Base-by-base conservation (phyloP, 495 filamentous ascomycete species). In the Penicillium verhagenii region DNA sequence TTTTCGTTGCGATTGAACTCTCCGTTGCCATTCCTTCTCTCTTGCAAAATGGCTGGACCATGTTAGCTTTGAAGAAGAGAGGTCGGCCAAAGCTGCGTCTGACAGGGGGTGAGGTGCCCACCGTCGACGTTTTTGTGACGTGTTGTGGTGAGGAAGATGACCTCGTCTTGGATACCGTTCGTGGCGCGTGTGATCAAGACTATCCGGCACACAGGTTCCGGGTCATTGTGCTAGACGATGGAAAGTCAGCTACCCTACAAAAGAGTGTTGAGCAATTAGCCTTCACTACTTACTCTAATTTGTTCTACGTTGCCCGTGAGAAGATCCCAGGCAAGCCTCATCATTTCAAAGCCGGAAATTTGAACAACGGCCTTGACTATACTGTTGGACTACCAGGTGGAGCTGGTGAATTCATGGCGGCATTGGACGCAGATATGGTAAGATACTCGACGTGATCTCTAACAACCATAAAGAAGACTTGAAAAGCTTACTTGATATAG, bases 371-470 rank as follows among this genome's bases (percentile, higher is more conserved):
- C 24, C 61, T 81, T 4, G 68, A 72, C 5, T 64, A 74, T 25
- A 61, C 68, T 13, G 57, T 56, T 0, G 50, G 28, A 1, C 49
- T 80, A 21, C 59, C 65, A 1, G 74, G 74, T 6, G 78, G 76
- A 6, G 61, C 73, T 13, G 65, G 67, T 20, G 65, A 82, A 47
- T 81, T 69, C 57, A 70, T 82, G 54, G 79, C 79, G 8, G 73
- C 73, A 11, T 59, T 82, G 45, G 80, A 83, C 59, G 79, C 77
- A n/a, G 80, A 83, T 56, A 82, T 83, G 80, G 68, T 71, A 58
- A 64, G 54, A 49, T 4, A 6, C n/a, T n/a, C n/a, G n/a, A n/a
- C n/a, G n/a, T n/a, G n/a, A n/a, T n/a, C n/a, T n/a, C n/a, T n/a
- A n/a, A n/a, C n/a, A n/a, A n/a, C n/a, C n/a, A n/a, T n/a, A n/a